Evolutionary conservation across 1,284 basidiomycete species (phyloP).

Genomic region (Tylopilus orsonianus): DNA sequence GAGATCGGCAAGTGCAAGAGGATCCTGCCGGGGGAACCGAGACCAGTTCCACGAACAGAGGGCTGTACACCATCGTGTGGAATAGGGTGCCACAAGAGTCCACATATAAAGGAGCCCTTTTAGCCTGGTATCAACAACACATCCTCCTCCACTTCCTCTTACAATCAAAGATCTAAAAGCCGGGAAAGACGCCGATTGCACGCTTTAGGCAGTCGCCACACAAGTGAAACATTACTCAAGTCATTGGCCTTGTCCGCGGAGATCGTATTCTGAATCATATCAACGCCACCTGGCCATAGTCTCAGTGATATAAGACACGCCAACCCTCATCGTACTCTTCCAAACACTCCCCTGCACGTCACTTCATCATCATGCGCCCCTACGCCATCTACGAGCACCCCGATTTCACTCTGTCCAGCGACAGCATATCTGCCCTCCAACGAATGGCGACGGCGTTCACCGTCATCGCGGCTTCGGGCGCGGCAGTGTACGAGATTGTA

Average conservation of each 20-base stretch:
- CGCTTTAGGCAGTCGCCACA: too few species aligned
- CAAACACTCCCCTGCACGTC: not conserved
- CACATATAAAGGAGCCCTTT: too few species aligned
- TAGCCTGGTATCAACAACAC: too few species aligned
- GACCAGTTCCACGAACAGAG: too few species aligned
- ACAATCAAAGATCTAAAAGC: too few species aligned
- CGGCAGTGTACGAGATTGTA: conserved; percentile 33
- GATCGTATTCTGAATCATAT: not conserved
- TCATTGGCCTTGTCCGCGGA: conserved; percentile 3
- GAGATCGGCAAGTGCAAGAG: too few species aligned
- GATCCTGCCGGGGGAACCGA: too few species aligned
- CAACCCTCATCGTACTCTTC: not conserved
- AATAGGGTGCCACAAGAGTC: too few species aligned
- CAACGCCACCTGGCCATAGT: not conserved
- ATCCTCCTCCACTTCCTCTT: too few species aligned
- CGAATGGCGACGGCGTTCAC: conserved; percentile 28
- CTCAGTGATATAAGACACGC: conserved; percentile 4
- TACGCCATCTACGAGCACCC: conserved; percentile 53
- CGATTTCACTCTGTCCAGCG: conserved; percentile 39
- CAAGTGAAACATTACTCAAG: conserved; percentile 7
- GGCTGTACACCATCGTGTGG: too few species aligned
- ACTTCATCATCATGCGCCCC: conserved; percentile 41
- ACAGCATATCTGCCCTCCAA: conserved; percentile 26
- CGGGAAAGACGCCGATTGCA: too few species aligned
- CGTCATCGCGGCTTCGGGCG: conserved; percentile 33